Evolutionary conservation across 768 basidiomycete species (phyloP).

Genomic region (Mycena pura): DNA sequence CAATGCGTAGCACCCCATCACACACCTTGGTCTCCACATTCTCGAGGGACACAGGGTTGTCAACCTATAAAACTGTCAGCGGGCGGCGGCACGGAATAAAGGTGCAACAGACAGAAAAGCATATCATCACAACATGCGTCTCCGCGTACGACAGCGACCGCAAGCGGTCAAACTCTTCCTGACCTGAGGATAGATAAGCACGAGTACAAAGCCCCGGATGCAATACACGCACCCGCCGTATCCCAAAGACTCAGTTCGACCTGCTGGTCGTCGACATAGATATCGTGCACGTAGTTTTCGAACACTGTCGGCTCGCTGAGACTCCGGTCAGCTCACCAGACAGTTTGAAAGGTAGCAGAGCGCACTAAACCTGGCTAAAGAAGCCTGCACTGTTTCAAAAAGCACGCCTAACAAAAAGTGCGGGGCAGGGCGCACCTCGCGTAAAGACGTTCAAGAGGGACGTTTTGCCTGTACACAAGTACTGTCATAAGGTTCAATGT

Average conservation of each 20-base stretch:
- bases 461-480: slow-evolving; percentile 67
- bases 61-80: slow-evolving; percentile 59
- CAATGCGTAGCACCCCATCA: background rate
- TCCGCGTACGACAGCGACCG: slow-evolving; percentile 96
- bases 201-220: slow-evolving; percentile 5
- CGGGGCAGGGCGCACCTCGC: slow-evolving; percentile 44
- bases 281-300: slow-evolving; percentile 95
- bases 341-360: slow-evolving; percentile 20
- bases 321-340: slow-evolving; percentile 6
- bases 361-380: slow-evolving; percentile 94
- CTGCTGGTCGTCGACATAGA: slow-evolving; percentile 83
- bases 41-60: slow-evolving; percentile 93
- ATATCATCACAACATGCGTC: slow-evolving; percentile 95
- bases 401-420: background rate
- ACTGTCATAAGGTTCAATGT: slow-evolving; percentile 31
- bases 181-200: slow-evolving; percentile 57
- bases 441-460: slow-evolving; percentile 89
- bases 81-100: slow-evolving; percentile 14
- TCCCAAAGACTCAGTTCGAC: slow-evolving; percentile 97
- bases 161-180: slow-evolving; percentile 94
- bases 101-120: slow-evolving; percentile 78
- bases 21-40: slow-evolving; percentile 92
- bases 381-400: slow-evolving; percentile 49
- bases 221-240: slow-evolving; percentile 75
- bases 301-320: slow-evolving; percentile 91